Evolutionary conservation across 176 grass and related monocot species (phyloP).

Genomic region (Avena atlantica): DNA sequence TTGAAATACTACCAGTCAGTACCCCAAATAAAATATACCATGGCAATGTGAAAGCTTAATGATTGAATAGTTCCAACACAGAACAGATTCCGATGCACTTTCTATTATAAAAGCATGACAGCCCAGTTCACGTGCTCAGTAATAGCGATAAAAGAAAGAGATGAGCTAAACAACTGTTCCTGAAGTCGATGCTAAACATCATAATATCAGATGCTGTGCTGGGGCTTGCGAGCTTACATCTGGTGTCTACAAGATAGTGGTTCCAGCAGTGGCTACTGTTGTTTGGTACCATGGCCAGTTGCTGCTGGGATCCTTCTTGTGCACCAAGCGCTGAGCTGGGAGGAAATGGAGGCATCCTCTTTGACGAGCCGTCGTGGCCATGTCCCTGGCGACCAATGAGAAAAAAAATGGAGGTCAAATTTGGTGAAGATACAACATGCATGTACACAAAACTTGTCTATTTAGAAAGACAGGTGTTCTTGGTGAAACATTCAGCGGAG

Average conservation of each 20-base stretch:
- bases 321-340: constrained; percentile 31
- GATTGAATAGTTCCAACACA: constrained; percentile 14
- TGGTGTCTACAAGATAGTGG: constrained; percentile 55
- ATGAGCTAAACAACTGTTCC: background rate
- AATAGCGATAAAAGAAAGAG: background rate
- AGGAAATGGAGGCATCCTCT: constrained; percentile 50
- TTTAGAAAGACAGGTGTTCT: constrained; percentile 13
- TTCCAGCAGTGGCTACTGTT: constrained; percentile 63
- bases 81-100: background rate
- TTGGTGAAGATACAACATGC: background rate
- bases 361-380: constrained; percentile 65
- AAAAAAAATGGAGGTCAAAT: constrained; percentile 26
- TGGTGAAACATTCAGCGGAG: constrained; percentile 17
- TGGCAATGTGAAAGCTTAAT: background rate
- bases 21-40: constrained; percentile 8
- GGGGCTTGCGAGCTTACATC: constrained; percentile 60
- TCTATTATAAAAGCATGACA: constrained; percentile 18
- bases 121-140: background rate
- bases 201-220: background rate
- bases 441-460: background rate
- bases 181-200: constrained; percentile 15
- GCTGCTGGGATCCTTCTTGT: constrained; percentile 83
- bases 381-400: constrained; percentile 50
- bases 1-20: constrained; percentile 19
- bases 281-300: constrained; percentile 58